Evolutionary conservation across 805 yeast species (phyloP).

Genomic region (Metschnikowia aberdeeniae): DNA sequence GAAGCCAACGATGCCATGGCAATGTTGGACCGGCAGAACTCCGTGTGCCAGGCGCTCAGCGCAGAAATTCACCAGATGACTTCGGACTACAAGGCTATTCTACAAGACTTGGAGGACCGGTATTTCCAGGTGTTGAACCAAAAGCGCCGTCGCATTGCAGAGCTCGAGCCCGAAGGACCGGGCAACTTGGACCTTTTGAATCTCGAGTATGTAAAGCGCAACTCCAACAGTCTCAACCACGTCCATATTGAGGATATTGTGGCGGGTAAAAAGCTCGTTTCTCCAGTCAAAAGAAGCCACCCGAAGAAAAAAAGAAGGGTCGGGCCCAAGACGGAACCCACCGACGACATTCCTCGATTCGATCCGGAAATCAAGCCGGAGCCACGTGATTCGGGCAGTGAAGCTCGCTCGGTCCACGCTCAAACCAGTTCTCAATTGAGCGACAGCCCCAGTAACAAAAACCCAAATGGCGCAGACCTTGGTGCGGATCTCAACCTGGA

Average conservation of each 20-base stretch:
- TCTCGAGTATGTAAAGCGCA: conserved; percentile 9
- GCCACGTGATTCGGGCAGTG: neutral
- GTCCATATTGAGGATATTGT: conserved; percentile 16
- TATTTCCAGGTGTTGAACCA: conserved; percentile 16
- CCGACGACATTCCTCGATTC: too few relatives aligned
- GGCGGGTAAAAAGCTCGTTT: conserved; percentile 7
- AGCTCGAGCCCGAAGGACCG: conserved; percentile 11
- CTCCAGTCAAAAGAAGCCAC: neutral
- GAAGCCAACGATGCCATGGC: neutral
- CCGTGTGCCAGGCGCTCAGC: conserved; percentile 6
- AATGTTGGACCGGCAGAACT: neutral
- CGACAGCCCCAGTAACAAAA: too few relatives aligned
- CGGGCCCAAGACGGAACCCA: too few relatives aligned
- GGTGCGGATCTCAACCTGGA: neutral
- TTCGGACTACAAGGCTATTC: conserved; percentile 13
- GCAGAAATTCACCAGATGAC: conserved; percentile 12
- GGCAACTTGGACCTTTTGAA: conserved; percentile 11
- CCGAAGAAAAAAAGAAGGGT: neutral
- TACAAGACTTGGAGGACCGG: conserved; percentile 17
- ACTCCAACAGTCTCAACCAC: conserved; percentile 14
- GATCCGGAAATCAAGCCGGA: neutral
- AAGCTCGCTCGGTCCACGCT: too few relatives aligned
- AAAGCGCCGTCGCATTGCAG: conserved; percentile 12
- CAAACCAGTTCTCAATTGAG: too few relatives aligned
- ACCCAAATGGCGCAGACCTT: too few relatives aligned